Evolutionary conservation across 768 basidiomycete species (phyloP).

Genomic region (Rubroboletus pulcherrimus): DNA sequence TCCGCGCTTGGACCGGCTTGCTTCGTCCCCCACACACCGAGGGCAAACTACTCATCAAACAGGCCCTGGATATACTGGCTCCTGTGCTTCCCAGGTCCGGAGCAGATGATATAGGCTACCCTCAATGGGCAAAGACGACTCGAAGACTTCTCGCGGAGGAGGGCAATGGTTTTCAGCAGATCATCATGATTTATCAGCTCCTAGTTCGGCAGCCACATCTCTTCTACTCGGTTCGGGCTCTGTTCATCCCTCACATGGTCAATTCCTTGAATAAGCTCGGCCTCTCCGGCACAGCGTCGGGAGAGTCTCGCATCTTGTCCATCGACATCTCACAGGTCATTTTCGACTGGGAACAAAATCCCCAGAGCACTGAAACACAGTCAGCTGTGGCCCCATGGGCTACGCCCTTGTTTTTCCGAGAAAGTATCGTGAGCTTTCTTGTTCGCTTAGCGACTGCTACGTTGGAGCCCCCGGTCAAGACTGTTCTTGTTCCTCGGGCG

Average conservation of each 20-base stretch:
- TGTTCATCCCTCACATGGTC: conserved; percentile 93
- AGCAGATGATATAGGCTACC: conserved; percentile 54
- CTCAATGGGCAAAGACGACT: conserved; percentile 83
- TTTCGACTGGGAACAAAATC: conserved; percentile 87
- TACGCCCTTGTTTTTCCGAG: conserved; percentile 76
- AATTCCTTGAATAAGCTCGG: conserved; percentile 86
- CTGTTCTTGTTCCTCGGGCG: conserved; percentile 56
- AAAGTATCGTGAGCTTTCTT: conserved; percentile 92
- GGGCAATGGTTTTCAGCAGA: conserved; percentile 61
- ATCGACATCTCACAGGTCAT: conserved; percentile 91
- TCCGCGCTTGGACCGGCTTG: conserved; percentile 87
- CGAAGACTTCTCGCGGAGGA: conserved; percentile 87
- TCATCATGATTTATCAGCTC: conserved; percentile 84
- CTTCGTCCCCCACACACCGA: conserved; percentile 81
- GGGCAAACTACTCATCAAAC: conserved; percentile 68
- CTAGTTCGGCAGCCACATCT: conserved; percentile 87
- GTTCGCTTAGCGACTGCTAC: conserved; percentile 81
- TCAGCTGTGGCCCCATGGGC: conserved; percentile 49
- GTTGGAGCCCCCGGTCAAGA: conserved; percentile 41
- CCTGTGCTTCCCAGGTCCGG: conserved; percentile 71
- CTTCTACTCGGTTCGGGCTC: conserved; percentile 88
- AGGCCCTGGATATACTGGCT: conserved; percentile 83
- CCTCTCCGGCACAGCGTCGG: conserved; percentile 62
- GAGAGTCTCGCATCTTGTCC: conserved; percentile 81
- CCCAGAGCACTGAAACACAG: conserved; percentile 27